Percentiles rank a stretch among this genome's conserved stretches.
Conservation (phyloP, 108 stramenopile species). For the Nitzschia sp. region DNA sequence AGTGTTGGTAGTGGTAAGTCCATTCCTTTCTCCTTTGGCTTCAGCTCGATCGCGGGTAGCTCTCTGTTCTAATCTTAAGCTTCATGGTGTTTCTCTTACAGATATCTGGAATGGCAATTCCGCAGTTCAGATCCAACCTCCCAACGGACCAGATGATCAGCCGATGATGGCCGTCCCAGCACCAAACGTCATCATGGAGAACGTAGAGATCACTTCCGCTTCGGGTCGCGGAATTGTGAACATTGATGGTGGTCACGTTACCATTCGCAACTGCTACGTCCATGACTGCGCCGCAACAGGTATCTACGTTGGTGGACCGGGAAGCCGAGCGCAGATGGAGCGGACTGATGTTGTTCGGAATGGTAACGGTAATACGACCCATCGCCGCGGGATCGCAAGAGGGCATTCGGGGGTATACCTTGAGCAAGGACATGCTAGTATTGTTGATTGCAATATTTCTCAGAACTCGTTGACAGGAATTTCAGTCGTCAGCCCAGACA, state of each 20-base stretch:
- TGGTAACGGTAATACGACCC: slow-evolving; percentile 61
- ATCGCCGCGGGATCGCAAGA: slow-evolving; percentile 65
- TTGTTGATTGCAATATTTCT: slow-evolving; percentile 74
- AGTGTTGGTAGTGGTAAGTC: slow-evolving; percentile 40
- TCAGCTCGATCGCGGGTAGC: neutral
- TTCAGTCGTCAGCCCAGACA: slow-evolving; percentile 65
- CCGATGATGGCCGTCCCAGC: slow-evolving; percentile 30
- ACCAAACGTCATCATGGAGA: slow-evolving; percentile 48
- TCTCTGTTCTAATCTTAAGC: neutral
- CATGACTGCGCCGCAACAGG: slow-evolving; percentile 87
- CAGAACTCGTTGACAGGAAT: slow-evolving; percentile 77
- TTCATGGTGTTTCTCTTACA: neutral
- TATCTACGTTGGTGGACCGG: slow-evolving; percentile 72
- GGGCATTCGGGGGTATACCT: slow-evolving; percentile 81
- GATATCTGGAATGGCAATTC: slow-evolving; percentile 91
- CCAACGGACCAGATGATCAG: slow-evolving; percentile 38
- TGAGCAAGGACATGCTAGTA: slow-evolving; percentile 73
- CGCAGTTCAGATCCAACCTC: slow-evolving; percentile 76
- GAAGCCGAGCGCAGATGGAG: slow-evolving; percentile 49
- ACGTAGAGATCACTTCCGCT: slow-evolving; percentile 56
- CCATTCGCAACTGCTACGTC: slow-evolving; percentile 50
- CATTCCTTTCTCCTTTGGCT: neutral
- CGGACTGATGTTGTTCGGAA: slow-evolving; percentile 66
- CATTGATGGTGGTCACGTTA: slow-evolving; percentile 70
- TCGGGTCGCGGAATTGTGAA: slow-evolving; percentile 77